Percentiles rank a stretch among this genome's conserved stretches.
These are phyloP conservation scores for Solidago caesia DNA, from an alignment of 129 eudicot species.

Conservation along the genomic window DNA sequence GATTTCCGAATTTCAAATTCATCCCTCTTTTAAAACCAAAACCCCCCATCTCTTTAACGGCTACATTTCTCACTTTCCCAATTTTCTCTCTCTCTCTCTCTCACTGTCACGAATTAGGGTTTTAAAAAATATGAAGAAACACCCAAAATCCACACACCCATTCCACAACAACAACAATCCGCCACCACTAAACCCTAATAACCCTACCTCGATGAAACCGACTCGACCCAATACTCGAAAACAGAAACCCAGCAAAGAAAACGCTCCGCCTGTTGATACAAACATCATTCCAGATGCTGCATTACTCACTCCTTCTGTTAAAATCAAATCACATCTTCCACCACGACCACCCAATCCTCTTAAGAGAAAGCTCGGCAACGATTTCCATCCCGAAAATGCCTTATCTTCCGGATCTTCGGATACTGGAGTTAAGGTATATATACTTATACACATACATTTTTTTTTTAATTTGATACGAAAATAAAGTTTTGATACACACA, in stretches of 20 bases:
- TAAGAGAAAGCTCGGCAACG: conserved; percentile 62
- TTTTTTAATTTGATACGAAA: no score
- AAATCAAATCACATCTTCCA: conserved; percentile 65
- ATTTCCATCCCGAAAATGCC: conserved; percentile 40
- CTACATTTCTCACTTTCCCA: conserved; percentile 40
- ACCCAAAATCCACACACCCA: conserved; percentile 40
- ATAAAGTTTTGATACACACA: no score
- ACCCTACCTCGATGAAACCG: conserved; percentile 29
- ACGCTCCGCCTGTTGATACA: conserved; percentile 54
- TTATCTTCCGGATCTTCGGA: conserved; percentile 40
- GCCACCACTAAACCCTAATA: conserved; percentile 32
- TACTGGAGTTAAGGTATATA: conserved; percentile 72
- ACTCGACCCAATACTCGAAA: conserved; percentile 35
- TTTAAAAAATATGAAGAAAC: conserved; percentile 55
- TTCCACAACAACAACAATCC: conserved; percentile 31
- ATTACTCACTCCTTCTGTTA: conserved; percentile 44
- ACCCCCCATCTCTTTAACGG: conserved; percentile 35
- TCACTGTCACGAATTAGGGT: conserved; percentile 21
- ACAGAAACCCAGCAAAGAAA: conserved; percentile 54
- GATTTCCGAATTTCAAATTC: conserved; percentile 30
- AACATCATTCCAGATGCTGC: conserved; percentile 34
- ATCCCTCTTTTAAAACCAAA: conserved; percentile 5
- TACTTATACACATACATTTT: background rate
- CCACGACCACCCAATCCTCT: conserved; percentile 74
- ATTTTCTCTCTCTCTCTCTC: conserved; percentile 27